A percentile compares a stretch with the other conserved stretches of the same genome.
phyloP scores from a whole-genome alignment of 495 filamentous ascomycete genomes.

The Chaetomium cochliodes region DNA sequence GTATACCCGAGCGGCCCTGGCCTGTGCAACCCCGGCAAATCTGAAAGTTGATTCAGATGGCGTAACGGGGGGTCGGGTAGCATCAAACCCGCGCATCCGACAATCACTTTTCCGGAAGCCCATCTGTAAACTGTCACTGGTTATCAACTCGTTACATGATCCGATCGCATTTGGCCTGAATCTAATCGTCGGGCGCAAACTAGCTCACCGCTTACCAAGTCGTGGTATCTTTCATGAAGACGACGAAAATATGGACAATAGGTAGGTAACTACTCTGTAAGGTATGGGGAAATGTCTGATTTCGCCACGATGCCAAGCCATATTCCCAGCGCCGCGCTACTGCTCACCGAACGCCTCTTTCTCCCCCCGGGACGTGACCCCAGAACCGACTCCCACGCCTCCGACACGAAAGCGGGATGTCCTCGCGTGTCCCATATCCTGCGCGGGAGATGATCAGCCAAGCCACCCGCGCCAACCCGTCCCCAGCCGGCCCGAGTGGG shows the following conservation, averaged over 20 bases:
- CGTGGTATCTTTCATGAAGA: too few species aligned
- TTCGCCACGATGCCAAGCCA: neutral
- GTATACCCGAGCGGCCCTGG: neutral
- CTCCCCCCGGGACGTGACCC: neutral
- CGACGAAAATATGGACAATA: too few species aligned
- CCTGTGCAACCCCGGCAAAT: constrained; percentile 10
- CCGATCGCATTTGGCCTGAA: too few species aligned
- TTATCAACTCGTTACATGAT: neutral
- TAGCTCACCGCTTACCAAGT: too few species aligned
- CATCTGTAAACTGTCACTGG: neutral
- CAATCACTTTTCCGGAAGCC: neutral
- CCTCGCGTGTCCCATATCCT: constrained; percentile 14
- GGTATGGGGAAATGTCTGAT: neutral
- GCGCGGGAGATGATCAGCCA: constrained; percentile 11
- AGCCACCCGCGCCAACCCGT: neutral
- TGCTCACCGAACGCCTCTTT: constrained; percentile 11
- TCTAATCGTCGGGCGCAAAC: too few species aligned
- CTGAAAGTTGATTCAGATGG: constrained; percentile 1
- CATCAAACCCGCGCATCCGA: constrained; percentile 1
- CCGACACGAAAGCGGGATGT: constrained; percentile 12
- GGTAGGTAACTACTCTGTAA: too few species aligned
- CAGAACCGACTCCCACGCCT: neutral
- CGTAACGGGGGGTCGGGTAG: neutral
- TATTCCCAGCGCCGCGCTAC: neutral
- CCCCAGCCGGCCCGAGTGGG: neutral